Percentiles rank a stretch among this genome's conserved stretches.
phyloP scores from a whole-genome alignment of 768 basidiomycete species.

The Boletellus ananas region DNA sequence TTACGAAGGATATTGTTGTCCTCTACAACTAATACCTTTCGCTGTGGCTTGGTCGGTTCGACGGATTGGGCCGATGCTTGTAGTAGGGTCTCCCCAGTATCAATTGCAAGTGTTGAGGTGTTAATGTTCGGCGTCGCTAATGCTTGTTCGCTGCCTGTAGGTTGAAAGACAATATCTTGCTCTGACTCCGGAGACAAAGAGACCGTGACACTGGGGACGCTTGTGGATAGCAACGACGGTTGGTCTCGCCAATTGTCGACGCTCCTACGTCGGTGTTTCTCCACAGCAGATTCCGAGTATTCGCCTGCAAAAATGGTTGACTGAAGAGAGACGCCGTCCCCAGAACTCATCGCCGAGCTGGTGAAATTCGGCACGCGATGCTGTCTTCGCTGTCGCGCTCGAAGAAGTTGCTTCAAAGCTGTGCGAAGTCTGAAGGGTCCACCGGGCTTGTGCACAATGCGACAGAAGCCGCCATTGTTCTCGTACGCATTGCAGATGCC shows the following conservation, averaged over 20 bases:
- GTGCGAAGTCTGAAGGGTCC: constrained; percentile 73
- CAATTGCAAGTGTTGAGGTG: constrained; percentile 49
- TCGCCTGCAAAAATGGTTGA: constrained; percentile 30
- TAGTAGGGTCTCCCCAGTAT: constrained; percentile 63
- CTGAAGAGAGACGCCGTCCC: constrained; percentile 27
- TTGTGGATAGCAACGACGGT: constrained; percentile 3
- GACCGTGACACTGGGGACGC: constrained; percentile 9
- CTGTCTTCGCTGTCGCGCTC: constrained; percentile 30
- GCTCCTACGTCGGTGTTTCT: constrained; percentile 32
- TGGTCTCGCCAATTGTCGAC: constrained; percentile 29
- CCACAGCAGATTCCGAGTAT: constrained; percentile 7
- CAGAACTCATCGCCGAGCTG: constrained; percentile 17
- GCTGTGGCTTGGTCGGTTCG: constrained; percentile 39
- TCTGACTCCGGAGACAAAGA: constrained; percentile 24
- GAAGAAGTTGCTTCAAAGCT: constrained; percentile 50
- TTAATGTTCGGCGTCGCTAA: constrained; percentile 10
- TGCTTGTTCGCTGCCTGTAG: constrained; percentile 12
- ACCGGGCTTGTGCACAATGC: constrained; percentile 85
- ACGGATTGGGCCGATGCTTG: constrained; percentile 59
- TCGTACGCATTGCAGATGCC: constrained; percentile 68
- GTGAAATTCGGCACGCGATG: constrained; percentile 21
- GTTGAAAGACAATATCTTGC: constrained; percentile 27
- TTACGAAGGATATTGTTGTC: constrained; percentile 85
- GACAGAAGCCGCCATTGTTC: constrained; percentile 79
- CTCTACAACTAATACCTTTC: constrained; percentile 81